These are phyloP conservation scores for Bruguiera sexangula DNA, from an alignment of 345 rosid genomes.

Conservation along the genomic window DNA sequence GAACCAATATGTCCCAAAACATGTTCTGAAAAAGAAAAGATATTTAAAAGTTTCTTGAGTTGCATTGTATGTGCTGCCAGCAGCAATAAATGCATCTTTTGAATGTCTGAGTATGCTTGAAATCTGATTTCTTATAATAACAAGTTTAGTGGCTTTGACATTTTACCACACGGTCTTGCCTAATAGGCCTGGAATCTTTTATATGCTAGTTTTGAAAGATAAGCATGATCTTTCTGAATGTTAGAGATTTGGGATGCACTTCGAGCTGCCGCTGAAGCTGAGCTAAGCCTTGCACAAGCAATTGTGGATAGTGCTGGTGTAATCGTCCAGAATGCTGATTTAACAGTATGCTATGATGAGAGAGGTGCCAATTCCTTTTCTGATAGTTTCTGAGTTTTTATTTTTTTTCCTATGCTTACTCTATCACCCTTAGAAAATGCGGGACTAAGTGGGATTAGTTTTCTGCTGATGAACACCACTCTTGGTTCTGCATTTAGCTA, in stretches of 20 bases:
- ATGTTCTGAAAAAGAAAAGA: no score
- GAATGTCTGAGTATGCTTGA: no score
- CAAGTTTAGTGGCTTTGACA: neutral
- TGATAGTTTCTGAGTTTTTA: neutral
- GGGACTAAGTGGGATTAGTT: neutral
- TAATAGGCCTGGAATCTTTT: neutral
- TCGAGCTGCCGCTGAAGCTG: constrained; percentile 69
- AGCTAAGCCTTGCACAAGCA: constrained; percentile 58
- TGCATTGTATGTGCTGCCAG: no score
- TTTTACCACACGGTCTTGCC: neutral
- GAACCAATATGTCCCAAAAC: no score
- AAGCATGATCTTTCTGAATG: neutral
- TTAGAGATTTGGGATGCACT: constrained; percentile 93
- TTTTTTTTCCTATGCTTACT: neutral
- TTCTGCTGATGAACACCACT: neutral
- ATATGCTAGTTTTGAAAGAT: neutral
- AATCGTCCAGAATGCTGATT: constrained; percentile 62
- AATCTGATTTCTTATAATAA: neutral
- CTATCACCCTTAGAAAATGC: neutral
- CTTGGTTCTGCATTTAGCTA: neutral
- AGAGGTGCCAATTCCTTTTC: constrained; percentile 45
- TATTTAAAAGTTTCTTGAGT: no score
- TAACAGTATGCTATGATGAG: constrained; percentile 80
- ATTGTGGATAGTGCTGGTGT: constrained; percentile 80
- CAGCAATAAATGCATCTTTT: no score